Evolutionary conservation across 306 rosid genomes (phyloP).

Genomic region (Casuarina glauca): DNA sequence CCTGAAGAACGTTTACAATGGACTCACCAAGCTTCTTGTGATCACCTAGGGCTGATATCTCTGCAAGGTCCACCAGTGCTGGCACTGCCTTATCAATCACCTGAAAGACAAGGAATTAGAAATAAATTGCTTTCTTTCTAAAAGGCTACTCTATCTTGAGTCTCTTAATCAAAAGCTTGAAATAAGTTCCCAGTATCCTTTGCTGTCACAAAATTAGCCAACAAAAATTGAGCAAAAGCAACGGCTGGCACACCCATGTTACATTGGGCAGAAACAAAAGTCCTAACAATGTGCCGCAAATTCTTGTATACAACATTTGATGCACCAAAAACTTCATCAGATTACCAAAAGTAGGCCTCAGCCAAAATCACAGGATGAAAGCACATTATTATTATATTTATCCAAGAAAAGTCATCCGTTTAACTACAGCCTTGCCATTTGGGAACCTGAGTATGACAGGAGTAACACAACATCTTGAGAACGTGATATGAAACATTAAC

Average conservation of each 20-base stretch:
- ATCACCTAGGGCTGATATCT: conserved; percentile 84
- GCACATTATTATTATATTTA: neutral
- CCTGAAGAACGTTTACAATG: conserved; percentile 81
- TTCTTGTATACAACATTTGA: neutral
- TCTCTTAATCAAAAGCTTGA: neutral
- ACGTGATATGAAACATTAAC: conserved; percentile 14
- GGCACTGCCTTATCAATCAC: conserved; percentile 93
- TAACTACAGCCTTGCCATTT: conserved; percentile 8
- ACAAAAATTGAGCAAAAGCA: neutral
- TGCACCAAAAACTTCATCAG: neutral
- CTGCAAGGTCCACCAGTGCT: conserved; percentile 86
- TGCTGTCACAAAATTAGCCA: neutral
- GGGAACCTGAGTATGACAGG: conserved; percentile 8
- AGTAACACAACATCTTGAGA: conserved; percentile 19
- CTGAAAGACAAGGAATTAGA: conserved; percentile 41
- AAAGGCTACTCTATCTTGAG: neutral
- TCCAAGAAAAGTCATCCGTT: conserved; percentile 12
- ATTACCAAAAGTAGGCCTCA: neutral
- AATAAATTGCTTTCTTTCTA: neutral
- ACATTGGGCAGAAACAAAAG: neutral
- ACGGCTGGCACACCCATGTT: neutral
- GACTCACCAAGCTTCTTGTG: conserved; percentile 92
- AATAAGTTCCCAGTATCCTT: neutral
- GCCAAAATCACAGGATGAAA: conserved; percentile 6
- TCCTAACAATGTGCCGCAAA: neutral